Percentiles rank a stretch among this genome's conserved stretches.
These are phyloP conservation scores for Rhizophagus clarus DNA, from an alignment of 192 early-diverging fungal species.

Conservation along the genomic window DNA sequence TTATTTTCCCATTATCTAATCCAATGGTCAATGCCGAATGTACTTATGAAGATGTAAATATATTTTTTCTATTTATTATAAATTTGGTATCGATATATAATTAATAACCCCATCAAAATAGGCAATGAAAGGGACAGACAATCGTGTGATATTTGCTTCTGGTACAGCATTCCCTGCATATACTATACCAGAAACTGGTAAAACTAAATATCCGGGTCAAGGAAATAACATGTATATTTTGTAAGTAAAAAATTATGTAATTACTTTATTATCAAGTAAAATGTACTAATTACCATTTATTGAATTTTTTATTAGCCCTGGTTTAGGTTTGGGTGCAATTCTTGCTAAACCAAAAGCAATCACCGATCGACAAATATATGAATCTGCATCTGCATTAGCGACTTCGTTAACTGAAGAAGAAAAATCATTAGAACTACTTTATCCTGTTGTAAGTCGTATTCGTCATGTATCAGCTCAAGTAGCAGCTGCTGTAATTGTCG, in stretches of 20 bases:
- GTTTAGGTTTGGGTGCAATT: conserved; percentile 86
- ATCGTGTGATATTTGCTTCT: conserved; percentile 92
- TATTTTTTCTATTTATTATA: not conserved
- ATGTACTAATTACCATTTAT: not conserved
- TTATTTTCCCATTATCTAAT: conserved; percentile 92
- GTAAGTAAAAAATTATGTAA: conserved; percentile 23
- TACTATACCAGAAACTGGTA: conserved; percentile 62
- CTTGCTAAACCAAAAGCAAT: conserved; percentile 70
- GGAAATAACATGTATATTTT: conserved; percentile 98
- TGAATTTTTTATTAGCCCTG: conserved; percentile 54
- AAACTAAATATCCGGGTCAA: conserved; percentile 71
- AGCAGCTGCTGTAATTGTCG: conserved; percentile 75
- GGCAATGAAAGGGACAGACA: conserved; percentile 83
- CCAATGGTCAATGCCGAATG: conserved; percentile 92
- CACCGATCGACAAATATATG: conserved; percentile 82
- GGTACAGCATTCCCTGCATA: conserved; percentile 91
- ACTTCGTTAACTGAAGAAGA: conserved; percentile 74
- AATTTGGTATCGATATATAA: not conserved
- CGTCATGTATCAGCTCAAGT: conserved; percentile 82
- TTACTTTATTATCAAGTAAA: conserved; percentile 13
- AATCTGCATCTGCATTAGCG: conserved; percentile 77
- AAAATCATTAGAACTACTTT: conserved; percentile 69
- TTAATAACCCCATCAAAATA: not conserved
- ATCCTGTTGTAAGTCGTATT: conserved; percentile 84
- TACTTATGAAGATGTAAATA: conserved; percentile 71